Evolutionary conservation across 1,139 yeast species (phyloP), one percentile per base, ranked within the genome.

Genomic region (Suhomyces panamericanus): DNA sequence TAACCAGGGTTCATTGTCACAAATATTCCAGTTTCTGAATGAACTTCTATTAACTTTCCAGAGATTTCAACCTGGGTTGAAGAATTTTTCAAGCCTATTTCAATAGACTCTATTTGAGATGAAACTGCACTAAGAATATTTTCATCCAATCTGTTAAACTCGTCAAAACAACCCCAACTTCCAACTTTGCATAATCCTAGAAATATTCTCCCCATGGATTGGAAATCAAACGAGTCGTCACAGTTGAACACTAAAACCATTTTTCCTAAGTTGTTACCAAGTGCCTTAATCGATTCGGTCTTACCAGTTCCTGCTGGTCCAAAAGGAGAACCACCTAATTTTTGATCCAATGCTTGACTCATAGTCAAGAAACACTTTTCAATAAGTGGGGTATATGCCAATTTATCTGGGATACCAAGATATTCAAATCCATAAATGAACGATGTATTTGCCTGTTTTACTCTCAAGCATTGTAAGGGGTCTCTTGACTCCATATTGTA

Each of bases 301-400:
- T 93, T 91, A 54, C 98, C 99, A 0, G 98, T 93, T 39, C 98
- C 99, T 3, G 99, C 97, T 1, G 99, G 98, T 0, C 99, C 99
- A 64, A 85, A 83, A 1, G 96, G 88, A 1, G 96, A 85, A 0
- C 96, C 96, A n/a, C 98, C 98, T 12, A 83, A 69, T 34, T 77
- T 77, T 53, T 83, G 89, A 31, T 79, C 77, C 24, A 90, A 62
- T 0, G 97, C 95, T 50, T 85, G 87, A 0, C 87, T 74, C 82
- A 91, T 78, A 0, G 91, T 70, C 28, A 84, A 60, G 58, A 78
- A 88, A 49, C 90, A 81, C 13, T 75, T 70, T 43, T 81, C 81
- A 6, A 87, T 73, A 24, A 89, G 71, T 1, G 95, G 90, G 0
- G 98, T 91, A 44, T 81, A 77, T 0, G 93, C 96, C 31, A 91